Evolutionary conservation across 192 early-diverging fungal genomes (phyloP).

Genomic region (Gryganskiella cystojenkinii): DNA sequence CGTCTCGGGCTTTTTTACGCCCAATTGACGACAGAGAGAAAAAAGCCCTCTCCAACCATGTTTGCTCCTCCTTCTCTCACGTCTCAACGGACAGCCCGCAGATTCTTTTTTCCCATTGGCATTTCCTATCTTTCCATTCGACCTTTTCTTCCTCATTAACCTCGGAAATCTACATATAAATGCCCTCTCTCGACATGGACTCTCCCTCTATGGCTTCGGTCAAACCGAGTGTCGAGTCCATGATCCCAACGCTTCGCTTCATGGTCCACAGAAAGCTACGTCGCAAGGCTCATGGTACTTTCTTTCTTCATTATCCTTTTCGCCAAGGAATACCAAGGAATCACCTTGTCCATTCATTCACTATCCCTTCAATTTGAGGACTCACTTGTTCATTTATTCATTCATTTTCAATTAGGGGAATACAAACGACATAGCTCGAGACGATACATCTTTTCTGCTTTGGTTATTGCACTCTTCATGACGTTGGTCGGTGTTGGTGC

Average conservation of each 20-base stretch:
- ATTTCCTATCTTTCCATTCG: too few species aligned
- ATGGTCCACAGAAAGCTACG: constrained; percentile 45
- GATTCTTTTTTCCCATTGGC: too few species aligned
- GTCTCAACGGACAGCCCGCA: background rate
- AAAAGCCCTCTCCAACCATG: too few species aligned
- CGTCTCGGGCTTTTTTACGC: too few species aligned
- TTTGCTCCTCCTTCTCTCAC: constrained; percentile 1
- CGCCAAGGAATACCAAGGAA: background rate
- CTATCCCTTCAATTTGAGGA: background rate
- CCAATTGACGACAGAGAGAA: too few species aligned
- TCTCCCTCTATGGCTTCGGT: background rate
- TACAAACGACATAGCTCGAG: constrained; percentile 31
- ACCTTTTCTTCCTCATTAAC: too few species aligned
- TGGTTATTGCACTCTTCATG: constrained; percentile 42
- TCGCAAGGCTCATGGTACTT: constrained; percentile 41
- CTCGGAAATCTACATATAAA: background rate
- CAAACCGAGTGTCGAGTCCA: constrained; percentile 11
- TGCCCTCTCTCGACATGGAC: background rate
- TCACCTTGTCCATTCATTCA: background rate
- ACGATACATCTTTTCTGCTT: constrained; percentile 38
- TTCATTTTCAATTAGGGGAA: constrained; percentile 21
- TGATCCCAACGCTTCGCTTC: constrained; percentile 41
- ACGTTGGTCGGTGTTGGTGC: constrained; percentile 42
- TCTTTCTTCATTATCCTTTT: background rate
- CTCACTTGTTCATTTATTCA: background rate